These are phyloP conservation scores for Pseudocercospora vitis DNA, from an alignment of 2,329 filamentous ascomycete species.

Conservation along the genomic window DNA sequence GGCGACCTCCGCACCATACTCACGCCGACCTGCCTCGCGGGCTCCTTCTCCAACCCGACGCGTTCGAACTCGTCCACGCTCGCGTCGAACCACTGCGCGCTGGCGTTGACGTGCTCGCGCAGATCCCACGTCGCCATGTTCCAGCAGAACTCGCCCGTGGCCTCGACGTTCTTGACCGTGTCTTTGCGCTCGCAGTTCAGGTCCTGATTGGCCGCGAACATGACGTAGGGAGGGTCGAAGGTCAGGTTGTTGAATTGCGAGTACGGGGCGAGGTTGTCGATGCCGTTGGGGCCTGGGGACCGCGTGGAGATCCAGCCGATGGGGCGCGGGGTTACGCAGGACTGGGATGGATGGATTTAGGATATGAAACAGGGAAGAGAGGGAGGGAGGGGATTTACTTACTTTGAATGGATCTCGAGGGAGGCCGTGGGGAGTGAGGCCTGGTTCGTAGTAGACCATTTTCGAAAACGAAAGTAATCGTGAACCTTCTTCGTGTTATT, in stretches of 20 bases:
- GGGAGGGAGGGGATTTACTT: background rate
- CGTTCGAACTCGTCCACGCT: conserved; percentile 57
- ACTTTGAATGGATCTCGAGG: conserved; percentile 59
- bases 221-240: conserved; percentile 63
- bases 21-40: conserved; percentile 43
- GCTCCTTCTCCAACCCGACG: conserved; percentile 52
- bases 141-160: conserved; percentile 46
- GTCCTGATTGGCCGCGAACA: conserved; percentile 49
- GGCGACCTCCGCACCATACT: conserved; percentile 58
- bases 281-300: conserved; percentile 46
- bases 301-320: conserved; percentile 61
- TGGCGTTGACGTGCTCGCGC: conserved; percentile 57
- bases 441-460: conserved; percentile 55
- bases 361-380: background rate
- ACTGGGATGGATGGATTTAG: conserved; percentile 34
- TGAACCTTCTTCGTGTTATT: background rate
- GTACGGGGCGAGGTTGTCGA: conserved; percentile 60
- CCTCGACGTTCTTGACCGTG: conserved; percentile 42
- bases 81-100: conserved; percentile 51
- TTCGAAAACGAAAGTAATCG: too few relatives aligned
- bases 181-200: background rate
- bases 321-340: conserved; percentile 60
- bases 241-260: conserved; percentile 64
- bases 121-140: conserved; percentile 54
- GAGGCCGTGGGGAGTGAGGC: conserved; percentile 53